Base-by-base conservation (phyloP, 2,329 filamentous ascomycete species). In the Fusarium humuli region DNA sequence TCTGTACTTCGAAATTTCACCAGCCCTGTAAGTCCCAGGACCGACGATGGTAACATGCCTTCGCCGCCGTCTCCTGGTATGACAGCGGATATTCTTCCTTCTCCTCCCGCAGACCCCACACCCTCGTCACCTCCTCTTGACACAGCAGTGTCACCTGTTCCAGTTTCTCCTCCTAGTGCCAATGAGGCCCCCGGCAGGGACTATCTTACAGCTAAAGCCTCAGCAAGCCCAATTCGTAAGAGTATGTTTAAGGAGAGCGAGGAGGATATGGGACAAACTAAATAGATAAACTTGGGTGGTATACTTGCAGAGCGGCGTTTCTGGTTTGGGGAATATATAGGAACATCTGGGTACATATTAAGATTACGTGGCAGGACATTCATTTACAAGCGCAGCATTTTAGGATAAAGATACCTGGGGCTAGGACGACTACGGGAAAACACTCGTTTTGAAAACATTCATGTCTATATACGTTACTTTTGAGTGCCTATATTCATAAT, bases 221-320 rank as follows among this genome's bases (percentile, higher is more conserved):
- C 69, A 4, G 54, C 73, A 10, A 74, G 69, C 47, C 73, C 77
- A 7, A 47, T 78, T n/a, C 75, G 82, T 54, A 80, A 76, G 74
- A 83, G 82, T 29, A 78, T 82, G 41, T 84, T 84, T 44, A 73
- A 76, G 9, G 82, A 83, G 70, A 79, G 77, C n/a, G 75, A 77
- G 29, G 81, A 83, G 42, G 82, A 84, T 70, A 77, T 81, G 74
- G 77, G 73, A 12, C 72, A 76, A 59, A 40, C 56, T 25, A 69
- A 65, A 53, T 68, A 57, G 68, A 25, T 27, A 5, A 48, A 18
- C 25, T 53, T 53, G n/a, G 12, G n/a, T 20, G 5, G 25, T 29
- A 30, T 53, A 30, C 40, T 59, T 8, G 32, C 27, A 57, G 45
- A 27, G 60, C 29, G 72, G 75, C 67, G 69, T 77, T 73, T 65